phyloP scores from a whole-genome alignment of 2,329 filamentous ascomycete species.

The Stemphylium beticola region DNA sequence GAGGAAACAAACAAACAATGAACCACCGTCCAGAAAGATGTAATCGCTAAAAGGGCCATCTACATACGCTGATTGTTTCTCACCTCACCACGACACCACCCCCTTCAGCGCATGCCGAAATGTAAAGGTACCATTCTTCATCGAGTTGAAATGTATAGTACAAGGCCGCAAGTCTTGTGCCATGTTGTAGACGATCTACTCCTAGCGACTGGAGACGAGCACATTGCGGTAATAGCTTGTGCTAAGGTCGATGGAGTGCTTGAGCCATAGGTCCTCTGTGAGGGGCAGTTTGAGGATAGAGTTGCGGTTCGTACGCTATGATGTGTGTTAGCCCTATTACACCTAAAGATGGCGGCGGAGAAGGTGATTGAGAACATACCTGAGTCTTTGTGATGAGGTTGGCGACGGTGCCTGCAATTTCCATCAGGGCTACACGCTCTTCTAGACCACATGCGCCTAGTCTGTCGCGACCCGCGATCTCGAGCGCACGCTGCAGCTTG shows the following conservation, averaged over 20 bases:
- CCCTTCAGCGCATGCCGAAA: not conserved
- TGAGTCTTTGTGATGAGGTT: constrained; percentile 62
- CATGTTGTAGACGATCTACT: too few relatives aligned
- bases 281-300: constrained; percentile 67
- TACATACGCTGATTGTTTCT: too few relatives aligned
- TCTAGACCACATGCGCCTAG: constrained; percentile 54
- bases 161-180: too few relatives aligned
- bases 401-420: constrained; percentile 79
- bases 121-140: not conserved
- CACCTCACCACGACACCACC: not conserved
- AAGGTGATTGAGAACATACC: constrained; percentile 28
- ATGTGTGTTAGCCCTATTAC: constrained; percentile 35
- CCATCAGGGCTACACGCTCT: constrained; percentile 74
- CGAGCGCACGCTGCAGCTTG: constrained; percentile 46
- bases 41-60: not conserved
- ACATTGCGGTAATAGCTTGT: constrained; percentile 71
- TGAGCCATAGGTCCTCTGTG: constrained; percentile 74
- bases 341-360: too few relatives aligned
- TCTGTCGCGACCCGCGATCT: constrained; percentile 48
- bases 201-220: constrained; percentile 20
- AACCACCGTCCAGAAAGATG: not conserved
- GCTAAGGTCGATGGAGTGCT: constrained; percentile 73
- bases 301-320: constrained; percentile 39
- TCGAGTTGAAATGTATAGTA: too few relatives aligned
- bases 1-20: not conserved